Conservation (phyloP, 2,329 filamentous ascomycete species). For the Hypoxylon sp. region DNA sequence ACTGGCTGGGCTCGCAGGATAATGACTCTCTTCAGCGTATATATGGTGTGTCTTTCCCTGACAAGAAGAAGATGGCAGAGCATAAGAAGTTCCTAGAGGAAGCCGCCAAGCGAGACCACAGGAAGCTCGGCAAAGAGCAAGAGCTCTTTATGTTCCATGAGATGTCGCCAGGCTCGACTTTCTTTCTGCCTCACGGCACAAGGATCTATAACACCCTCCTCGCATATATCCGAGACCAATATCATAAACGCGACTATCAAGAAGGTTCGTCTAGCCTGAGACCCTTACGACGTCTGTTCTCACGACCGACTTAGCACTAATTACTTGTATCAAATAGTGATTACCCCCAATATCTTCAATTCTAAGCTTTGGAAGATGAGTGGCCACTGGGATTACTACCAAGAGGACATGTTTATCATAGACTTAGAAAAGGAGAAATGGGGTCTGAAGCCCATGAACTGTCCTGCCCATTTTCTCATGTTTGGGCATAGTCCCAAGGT, state of each 20-base stretch:
- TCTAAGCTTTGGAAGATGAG: slow-evolving; percentile 93
- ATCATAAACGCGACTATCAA: slow-evolving; percentile 93
- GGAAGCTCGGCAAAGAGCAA: slow-evolving; percentile 93
- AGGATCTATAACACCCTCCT: slow-evolving; percentile 93
- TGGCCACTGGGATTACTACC: slow-evolving; percentile 92
- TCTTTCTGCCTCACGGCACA: slow-evolving; percentile 93
- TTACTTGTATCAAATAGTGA: slow-evolving; percentile 68
- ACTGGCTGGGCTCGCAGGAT: slow-evolving; percentile 93
- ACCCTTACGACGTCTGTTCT: not conserved
- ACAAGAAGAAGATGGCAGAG: slow-evolving; percentile 94
- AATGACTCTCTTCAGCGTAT: slow-evolving; percentile 98
- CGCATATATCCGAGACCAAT: slow-evolving; percentile 85
- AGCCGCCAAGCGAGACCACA: slow-evolving; percentile 96
- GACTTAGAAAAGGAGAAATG: slow-evolving; percentile 76
- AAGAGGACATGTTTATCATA: slow-evolving; percentile 92
- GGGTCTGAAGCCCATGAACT: slow-evolving; percentile 94
- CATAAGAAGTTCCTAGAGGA: slow-evolving; percentile 97
- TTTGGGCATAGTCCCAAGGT: slow-evolving; percentile 79
- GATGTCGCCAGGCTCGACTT: slow-evolving; percentile 90
- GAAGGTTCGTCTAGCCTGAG: slow-evolving; percentile 64
- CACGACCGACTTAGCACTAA: not conserved
- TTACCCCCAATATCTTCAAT: slow-evolving; percentile 97
- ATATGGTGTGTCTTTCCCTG: slow-evolving; percentile 94
- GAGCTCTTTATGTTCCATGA: slow-evolving; percentile 98
- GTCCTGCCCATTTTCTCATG: slow-evolving; percentile 88